phyloP scores from a whole-genome alignment of 768 basidiomycete genomes.

The Xerocomus brunneocitrinus region DNA sequence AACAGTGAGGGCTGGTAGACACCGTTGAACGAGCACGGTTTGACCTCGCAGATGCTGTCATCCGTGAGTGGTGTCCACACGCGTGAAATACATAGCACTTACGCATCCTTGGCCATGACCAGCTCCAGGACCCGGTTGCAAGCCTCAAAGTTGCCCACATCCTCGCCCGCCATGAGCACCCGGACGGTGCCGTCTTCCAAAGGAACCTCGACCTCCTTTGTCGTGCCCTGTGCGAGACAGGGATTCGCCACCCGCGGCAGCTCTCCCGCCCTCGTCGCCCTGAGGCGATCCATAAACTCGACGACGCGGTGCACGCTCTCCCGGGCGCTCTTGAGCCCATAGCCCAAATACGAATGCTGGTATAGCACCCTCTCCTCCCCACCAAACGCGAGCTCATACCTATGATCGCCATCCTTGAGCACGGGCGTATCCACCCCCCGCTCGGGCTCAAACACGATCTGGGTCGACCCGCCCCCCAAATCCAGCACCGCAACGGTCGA shows the following conservation, averaged over 20 bases:
- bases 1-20: conserved; percentile 93
- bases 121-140: conserved; percentile 82
- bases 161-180: conserved; percentile 83
- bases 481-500: conserved; percentile 86
- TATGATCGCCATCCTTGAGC: conserved; percentile 83
- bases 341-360: conserved; percentile 97
- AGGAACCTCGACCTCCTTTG: conserved; percentile 58
- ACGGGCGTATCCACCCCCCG: conserved; percentile 40
- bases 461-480: conserved; percentile 94
- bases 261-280: conserved; percentile 11
- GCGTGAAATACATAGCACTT: conserved; percentile 26
- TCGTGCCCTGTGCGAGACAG: conserved; percentile 70
- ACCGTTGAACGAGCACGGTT: conserved; percentile 96
- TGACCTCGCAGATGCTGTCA: conserved; percentile 73
- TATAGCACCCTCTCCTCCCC: conserved; percentile 73
- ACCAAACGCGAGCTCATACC: conserved; percentile 77
- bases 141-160: conserved; percentile 78
- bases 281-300: conserved; percentile 70
- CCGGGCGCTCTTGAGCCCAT: conserved; percentile 88
- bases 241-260: conserved; percentile 49
- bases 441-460: conserved; percentile 92
- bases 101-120: conserved; percentile 94
- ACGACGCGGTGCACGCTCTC: conserved; percentile 83
- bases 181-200: conserved; percentile 44
- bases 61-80: not conserved